Evolutionary conservation across 345 rosid species (phyloP).

Genomic region (Eutrema heterophyllum): DNA sequence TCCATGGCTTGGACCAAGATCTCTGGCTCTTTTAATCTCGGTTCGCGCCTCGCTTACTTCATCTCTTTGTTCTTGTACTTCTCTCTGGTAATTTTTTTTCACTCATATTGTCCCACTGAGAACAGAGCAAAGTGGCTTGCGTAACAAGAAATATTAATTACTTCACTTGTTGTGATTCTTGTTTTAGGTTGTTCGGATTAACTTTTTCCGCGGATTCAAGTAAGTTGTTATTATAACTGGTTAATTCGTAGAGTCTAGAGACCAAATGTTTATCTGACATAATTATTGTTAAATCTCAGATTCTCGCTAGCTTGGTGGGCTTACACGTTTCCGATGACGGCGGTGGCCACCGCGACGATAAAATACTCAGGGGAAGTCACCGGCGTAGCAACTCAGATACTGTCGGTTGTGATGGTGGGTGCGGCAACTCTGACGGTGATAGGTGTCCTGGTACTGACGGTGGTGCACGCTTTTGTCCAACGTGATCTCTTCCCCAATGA

Average conservation of each 20-base stretch:
- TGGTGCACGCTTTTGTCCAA: slow-evolving; percentile 47
- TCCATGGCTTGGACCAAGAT: slow-evolving; percentile 87
- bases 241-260: not conserved
- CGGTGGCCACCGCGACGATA: slow-evolving; percentile 67
- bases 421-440: slow-evolving; percentile 49
- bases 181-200: slow-evolving; percentile 68
- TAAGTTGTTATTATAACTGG: slow-evolving; percentile 13
- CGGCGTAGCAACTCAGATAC: slow-evolving; percentile 36
- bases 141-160: slow-evolving; percentile 1
- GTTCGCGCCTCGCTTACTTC: slow-evolving; percentile 79
- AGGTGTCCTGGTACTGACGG: slow-evolving; percentile 46
- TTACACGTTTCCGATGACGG: slow-evolving; percentile 79
- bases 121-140: slow-evolving; percentile 3
- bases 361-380: slow-evolving; percentile 52
- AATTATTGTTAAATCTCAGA: slow-evolving; percentile 31
- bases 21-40: slow-evolving; percentile 64
- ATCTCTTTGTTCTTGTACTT: slow-evolving; percentile 80
- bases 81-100: slow-evolving; percentile 48
- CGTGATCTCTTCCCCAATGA: slow-evolving; percentile 60
- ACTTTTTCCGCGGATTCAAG: slow-evolving; percentile 84
- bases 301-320: slow-evolving; percentile 97
- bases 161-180: not conserved
- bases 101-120: not conserved
- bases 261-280: not conserved
- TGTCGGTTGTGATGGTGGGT: slow-evolving; percentile 38